Conservation (phyloP, 257 asterid genomes). For the Buddleja alternifolia region DNA sequence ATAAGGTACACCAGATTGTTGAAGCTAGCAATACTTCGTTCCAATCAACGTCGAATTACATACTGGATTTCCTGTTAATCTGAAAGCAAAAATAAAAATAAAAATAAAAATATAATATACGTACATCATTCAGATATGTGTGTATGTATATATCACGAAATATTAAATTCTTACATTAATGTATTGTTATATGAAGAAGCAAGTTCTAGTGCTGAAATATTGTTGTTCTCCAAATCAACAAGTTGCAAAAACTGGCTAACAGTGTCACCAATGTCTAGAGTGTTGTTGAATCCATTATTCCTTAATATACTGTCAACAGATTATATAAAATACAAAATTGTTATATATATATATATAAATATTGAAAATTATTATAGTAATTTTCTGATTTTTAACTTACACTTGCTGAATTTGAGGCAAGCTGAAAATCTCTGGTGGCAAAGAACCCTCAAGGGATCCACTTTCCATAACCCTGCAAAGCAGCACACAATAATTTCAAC, state of each 20-base stretch:
- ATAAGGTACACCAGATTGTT: no score
- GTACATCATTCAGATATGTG: no score
- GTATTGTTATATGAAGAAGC: conserved; percentile 80
- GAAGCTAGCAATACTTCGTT: no score
- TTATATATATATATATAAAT: no score
- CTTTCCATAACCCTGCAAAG: conserved; percentile 50
- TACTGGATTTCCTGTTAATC: no score
- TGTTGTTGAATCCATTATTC: conserved; percentile 72
- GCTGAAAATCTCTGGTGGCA: conserved; percentile 68
- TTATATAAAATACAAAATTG: not conserved
- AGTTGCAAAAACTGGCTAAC: conserved; percentile 69
- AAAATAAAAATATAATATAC: no score
- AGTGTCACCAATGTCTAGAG: conserved; percentile 68
- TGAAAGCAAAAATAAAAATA: no score
- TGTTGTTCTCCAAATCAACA: conserved; percentile 77
- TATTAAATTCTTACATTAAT: conserved; percentile 74
- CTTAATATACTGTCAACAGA: conserved; percentile 67
- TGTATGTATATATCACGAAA: no score
- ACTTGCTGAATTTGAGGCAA: conserved; percentile 90
- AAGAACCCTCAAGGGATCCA: conserved; percentile 74
- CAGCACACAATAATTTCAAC: no score
- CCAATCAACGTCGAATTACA: no score
- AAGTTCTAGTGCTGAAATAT: conserved; percentile 69
- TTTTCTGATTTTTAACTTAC: conserved; percentile 49
- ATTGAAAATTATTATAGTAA: not conserved